Evolutionary conservation across 1,284 basidiomycete genomes (phyloP).

Genomic region (Heliocybe sulcata): DNA sequence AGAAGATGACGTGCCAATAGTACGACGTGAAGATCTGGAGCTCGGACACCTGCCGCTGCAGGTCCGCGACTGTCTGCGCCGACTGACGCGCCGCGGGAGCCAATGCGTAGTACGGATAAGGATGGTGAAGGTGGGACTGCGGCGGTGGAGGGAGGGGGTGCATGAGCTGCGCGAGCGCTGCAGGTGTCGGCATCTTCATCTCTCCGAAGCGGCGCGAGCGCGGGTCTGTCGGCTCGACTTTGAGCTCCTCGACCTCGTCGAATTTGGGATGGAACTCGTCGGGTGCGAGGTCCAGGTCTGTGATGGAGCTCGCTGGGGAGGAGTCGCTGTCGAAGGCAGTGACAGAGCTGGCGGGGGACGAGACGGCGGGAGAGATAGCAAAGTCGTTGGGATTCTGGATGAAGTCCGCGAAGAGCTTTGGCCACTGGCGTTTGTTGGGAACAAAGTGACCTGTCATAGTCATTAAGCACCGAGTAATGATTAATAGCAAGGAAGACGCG

Average conservation of each 20-base stretch:
- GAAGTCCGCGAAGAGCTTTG: constrained; percentile 58
- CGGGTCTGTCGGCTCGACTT: background rate
- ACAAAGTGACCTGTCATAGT: constrained; percentile 63
- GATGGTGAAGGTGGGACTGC: too few species aligned
- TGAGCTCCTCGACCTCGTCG: background rate
- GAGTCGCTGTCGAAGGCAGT: background rate
- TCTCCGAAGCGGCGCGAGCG: too few species aligned
- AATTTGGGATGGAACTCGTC: background rate
- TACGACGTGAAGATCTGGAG: background rate
- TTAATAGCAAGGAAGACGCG: background rate
- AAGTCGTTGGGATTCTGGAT: constrained; percentile 13
- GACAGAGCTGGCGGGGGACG: background rate
- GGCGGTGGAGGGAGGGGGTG: too few species aligned
- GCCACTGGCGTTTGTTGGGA: constrained; percentile 68
- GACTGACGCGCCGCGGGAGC: too few species aligned
- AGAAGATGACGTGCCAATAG: background rate
- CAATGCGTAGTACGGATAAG: too few species aligned
- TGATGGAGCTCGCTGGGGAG: background rate
- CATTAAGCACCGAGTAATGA: background rate
- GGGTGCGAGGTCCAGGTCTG: background rate
- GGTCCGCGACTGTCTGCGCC: background rate
- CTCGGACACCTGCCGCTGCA: background rate
- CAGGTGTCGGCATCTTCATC: too few species aligned
- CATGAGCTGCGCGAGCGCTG: too few species aligned
- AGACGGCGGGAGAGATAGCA: background rate